A percentile compares a stretch with the other conserved stretches of the same genome.
Conservation (phyloP, 2,329 filamentous ascomycete species). For the Fusarium marasasianum region DNA sequence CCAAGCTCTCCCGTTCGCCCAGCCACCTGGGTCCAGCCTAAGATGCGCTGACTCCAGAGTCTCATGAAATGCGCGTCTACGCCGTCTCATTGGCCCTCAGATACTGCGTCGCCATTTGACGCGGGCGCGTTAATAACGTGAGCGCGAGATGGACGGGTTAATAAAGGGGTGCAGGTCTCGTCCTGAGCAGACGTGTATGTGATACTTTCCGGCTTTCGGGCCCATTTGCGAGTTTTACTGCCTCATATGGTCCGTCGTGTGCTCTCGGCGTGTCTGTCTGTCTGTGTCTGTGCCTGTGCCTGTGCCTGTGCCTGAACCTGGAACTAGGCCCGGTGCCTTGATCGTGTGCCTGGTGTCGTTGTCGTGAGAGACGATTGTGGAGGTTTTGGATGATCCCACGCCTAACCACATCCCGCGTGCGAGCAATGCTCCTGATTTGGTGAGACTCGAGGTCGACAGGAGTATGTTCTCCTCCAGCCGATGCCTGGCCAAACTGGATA, state of each 20-base stretch:
- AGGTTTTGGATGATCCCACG: conserved; percentile 13
- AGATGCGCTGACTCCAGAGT: conserved; percentile 36
- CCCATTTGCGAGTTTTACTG: conserved; percentile 11
- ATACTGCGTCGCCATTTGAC: conserved; percentile 37
- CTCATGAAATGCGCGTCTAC: conserved; percentile 37
- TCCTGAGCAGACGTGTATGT: conserved; percentile 21
- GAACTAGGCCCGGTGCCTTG: conserved; percentile 1
- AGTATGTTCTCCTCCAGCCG: neutral
- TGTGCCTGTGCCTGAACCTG: conserved; percentile 22
- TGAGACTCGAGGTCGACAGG: neutral
- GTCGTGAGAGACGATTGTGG: conserved; percentile 13
- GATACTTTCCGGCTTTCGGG: conserved; percentile 29
- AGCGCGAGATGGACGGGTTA: conserved; percentile 29
- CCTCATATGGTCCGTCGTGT: conserved; percentile 13
- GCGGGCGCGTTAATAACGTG: conserved; percentile 37
- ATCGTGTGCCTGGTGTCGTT: conserved; percentile 11
- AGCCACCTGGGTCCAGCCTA: conserved; percentile 35
- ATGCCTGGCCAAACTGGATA: conserved; percentile 1
- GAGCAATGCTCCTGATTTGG: conserved; percentile 16
- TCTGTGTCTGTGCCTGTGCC: neutral
- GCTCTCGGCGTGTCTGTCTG: conserved; percentile 17
- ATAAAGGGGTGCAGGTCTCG: conserved; percentile 32
- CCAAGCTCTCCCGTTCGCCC: conserved; percentile 35
- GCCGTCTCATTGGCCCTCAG: conserved; percentile 31
- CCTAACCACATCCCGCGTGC: conserved; percentile 6